Conservation (phyloP, 768 basidiomycete genomes). For the Tylopilus sp. region DNA sequence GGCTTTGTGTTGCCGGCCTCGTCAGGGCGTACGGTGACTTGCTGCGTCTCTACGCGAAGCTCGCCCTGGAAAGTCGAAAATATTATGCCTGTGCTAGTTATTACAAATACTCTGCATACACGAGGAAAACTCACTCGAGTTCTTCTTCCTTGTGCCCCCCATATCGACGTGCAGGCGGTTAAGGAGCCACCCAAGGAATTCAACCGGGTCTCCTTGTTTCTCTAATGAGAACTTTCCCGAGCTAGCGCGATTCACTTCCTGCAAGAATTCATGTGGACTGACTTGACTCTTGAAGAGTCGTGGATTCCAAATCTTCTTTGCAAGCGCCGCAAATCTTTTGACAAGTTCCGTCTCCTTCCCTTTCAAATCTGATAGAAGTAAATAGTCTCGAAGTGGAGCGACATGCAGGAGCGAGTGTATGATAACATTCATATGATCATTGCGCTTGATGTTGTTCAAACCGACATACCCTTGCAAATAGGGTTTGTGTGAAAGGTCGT, state of each 20-base stretch:
- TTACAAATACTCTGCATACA: slow-evolving; percentile 16
- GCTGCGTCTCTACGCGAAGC: slow-evolving; percentile 88
- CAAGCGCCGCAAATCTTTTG: slow-evolving; percentile 80
- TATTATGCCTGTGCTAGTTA: slow-evolving; percentile 64
- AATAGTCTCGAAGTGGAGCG: slow-evolving; percentile 81
- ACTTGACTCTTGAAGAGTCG: slow-evolving; percentile 96
- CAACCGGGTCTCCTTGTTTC: slow-evolving; percentile 92
- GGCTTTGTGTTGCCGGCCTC: slow-evolving; percentile 76
- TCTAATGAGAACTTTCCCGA: slow-evolving; percentile 90
- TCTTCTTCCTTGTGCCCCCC: slow-evolving; percentile 89
- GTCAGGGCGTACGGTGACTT: slow-evolving; percentile 82
- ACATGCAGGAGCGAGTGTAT: slow-evolving; percentile 93
- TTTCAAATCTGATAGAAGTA: slow-evolving; percentile 70
- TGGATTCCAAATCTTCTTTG: slow-evolving; percentile 96
- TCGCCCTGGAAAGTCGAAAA: slow-evolving; percentile 95
- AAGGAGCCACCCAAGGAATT: slow-evolving; percentile 93
- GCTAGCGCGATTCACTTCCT: slow-evolving; percentile 91
- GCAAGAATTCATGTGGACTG: slow-evolving; percentile 97
- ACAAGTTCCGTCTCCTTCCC: slow-evolving; percentile 84
- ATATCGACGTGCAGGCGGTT: slow-evolving; percentile 91
- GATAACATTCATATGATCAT: slow-evolving; percentile 97
- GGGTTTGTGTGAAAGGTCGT: slow-evolving; percentile 75
- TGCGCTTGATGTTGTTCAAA: slow-evolving; percentile 94
- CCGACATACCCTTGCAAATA: slow-evolving; percentile 95
- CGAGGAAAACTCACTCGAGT: slow-evolving; percentile 66